Evolutionary conservation across 495 filamentous ascomycete species (phyloP).

Genomic region (Schizothecium vesticola): DNA sequence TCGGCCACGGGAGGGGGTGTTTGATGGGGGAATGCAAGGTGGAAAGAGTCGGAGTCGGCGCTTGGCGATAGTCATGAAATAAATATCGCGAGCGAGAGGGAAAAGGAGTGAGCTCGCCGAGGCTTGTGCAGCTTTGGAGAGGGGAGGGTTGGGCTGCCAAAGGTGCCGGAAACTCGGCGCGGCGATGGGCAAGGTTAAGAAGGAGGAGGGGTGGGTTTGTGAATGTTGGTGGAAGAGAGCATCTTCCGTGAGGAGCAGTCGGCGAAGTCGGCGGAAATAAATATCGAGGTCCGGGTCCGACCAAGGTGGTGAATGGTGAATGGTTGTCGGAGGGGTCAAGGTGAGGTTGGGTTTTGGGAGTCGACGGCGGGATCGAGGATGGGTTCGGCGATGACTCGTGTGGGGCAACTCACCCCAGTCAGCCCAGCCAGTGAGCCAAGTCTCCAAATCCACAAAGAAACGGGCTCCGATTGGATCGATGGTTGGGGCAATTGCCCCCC

Average conservation of each 20-base stretch:
- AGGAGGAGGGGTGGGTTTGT: background rate
- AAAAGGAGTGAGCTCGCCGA: background rate
- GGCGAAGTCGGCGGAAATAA: background rate
- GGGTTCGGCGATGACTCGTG: slow-evolving; percentile 2
- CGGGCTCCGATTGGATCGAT: background rate
- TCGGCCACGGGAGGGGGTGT: background rate
- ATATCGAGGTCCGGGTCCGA: background rate
- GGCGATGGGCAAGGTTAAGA: background rate
- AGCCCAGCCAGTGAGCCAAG: background rate
- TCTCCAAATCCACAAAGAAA: background rate
- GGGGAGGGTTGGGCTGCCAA: background rate
- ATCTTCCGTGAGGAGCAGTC: background rate
- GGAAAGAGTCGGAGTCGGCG: background rate
- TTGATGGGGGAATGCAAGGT: background rate
- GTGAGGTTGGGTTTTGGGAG: background rate
- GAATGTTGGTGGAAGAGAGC: background rate
- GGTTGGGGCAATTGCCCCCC: background rate
- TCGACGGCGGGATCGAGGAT: background rate
- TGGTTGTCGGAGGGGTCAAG: background rate
- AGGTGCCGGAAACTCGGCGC: background rate
- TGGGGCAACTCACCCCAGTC: background rate
- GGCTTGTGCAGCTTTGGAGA: background rate
- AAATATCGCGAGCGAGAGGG: background rate
- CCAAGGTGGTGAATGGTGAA: background rate
- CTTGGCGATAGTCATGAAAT: background rate